Conservation (phyloP, 1,139 yeast genomes). For the Saccharomyces hybrid region DNA sequence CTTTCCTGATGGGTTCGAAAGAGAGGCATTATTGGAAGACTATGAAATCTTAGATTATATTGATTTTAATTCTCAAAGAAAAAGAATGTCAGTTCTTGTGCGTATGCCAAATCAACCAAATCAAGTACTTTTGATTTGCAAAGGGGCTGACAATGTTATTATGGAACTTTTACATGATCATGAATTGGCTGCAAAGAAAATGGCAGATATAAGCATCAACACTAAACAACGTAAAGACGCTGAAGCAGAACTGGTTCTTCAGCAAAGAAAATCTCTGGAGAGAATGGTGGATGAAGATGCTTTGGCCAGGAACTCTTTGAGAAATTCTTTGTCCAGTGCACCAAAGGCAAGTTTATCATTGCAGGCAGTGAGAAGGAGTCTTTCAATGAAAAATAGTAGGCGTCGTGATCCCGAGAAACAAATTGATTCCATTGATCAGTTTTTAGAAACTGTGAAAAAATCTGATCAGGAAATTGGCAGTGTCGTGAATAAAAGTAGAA, state of each 20-base stretch:
- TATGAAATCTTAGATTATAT: slow-evolving; percentile 72
- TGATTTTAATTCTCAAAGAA: slow-evolving; percentile 81
- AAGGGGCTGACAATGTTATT: slow-evolving; percentile 95
- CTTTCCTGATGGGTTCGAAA: slow-evolving; percentile 74
- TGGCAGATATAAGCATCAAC: slow-evolving; percentile 52
- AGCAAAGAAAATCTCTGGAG: slow-evolving; percentile 37
- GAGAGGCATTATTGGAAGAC: slow-evolving; percentile 52
- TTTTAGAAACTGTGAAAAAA: slow-evolving; percentile 40
- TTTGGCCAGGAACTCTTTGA: slow-evolving; percentile 14
- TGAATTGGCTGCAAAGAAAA: slow-evolving; percentile 53
- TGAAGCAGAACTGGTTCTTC: slow-evolving; percentile 75
- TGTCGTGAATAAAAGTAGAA: slow-evolving; percentile 52
- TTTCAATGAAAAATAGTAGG: slow-evolving; percentile 18
- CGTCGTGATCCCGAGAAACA: slow-evolving; percentile 32
- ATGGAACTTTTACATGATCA: slow-evolving; percentile 59
- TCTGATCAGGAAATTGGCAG: slow-evolving; percentile 53
- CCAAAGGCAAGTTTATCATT: slow-evolving; percentile 35
- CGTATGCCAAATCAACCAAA: slow-evolving; percentile 58
- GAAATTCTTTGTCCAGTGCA: slow-evolving; percentile 13
- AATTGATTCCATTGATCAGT: slow-evolving; percentile 49
- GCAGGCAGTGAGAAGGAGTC: slow-evolving; percentile 26
- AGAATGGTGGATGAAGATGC: slow-evolving; percentile 18
- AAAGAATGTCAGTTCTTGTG: slow-evolving; percentile 88
- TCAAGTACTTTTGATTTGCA: slow-evolving; percentile 72
- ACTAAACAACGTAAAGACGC: slow-evolving; percentile 59